Evolutionary conservation across 2,329 filamentous ascomycete genomes (phyloP), one percentile per base, ranked within the genome.

Genomic region (Rosellinia necatrix): DNA sequence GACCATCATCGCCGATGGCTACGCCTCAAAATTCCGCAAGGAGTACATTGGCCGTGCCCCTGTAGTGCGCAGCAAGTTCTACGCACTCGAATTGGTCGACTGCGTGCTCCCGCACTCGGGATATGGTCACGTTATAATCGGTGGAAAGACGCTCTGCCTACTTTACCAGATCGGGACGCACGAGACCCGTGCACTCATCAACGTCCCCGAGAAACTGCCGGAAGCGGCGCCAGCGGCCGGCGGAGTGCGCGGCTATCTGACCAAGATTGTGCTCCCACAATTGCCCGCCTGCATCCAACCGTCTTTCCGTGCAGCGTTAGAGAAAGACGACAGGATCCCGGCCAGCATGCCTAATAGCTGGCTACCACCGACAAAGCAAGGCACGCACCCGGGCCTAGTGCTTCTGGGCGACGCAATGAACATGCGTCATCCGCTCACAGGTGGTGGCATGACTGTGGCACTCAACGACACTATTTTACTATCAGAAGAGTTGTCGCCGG

Each of bases 401-500:
- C 78, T 99, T 30, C 81, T 97, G 7, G 94, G 94, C 56, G 94
- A 99, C 71, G 93, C 94, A 12, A 88, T 96, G 81, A 99, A 99
- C 78, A 99, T 99, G 94, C 90, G 94, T n/a, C 94, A 99, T 75
- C 94, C 94, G 1, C 81, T 99, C 10, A 99, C 94, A 0, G 94
- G 94, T 49, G 94, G 94, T 63, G 94, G 94, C 66, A 99, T 99
- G 94, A 97, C 93, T 0, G 94, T 97, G 1, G 94, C 91, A 1
- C 89, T 99, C 74, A 96, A 93, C 75, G 94, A 99, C 70, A 92
- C 90, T 1, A 82, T 94, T 9, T 75, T 96, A 1, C 81, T 99
- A 22, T 79, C 88, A 1, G 81, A 88, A 7, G 78, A 97, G 19
- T 83, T 99, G 1, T 79, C 84, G 32, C 92, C 91, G 0, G 76